Base-by-base conservation (phyloP, 2,329 filamentous ascomycete species). In the Talaromyces sp. region DNA sequence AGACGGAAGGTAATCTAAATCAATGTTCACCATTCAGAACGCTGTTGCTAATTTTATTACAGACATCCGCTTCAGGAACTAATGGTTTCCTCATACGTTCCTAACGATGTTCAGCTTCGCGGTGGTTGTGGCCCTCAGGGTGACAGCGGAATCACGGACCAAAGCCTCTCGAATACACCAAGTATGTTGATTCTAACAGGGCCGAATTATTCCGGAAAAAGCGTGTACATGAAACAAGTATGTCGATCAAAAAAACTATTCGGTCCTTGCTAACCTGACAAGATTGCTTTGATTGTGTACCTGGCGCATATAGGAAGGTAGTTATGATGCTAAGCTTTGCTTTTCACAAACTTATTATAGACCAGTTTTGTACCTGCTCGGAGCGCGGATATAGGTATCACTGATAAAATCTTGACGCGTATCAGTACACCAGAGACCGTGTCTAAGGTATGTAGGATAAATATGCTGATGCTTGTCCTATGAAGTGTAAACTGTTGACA, bases 121-220 rank as follows among this genome's bases (percentile, higher is more conserved):
- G 6, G 70, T 79, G 12, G 89, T 89, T 24, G 89, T 89, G 1
- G 61, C 53, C 19, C 27, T 26, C 24, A 52, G 27, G 54, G 54
- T 27, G 46, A 51, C 9, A 35, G 32, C 48, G 50, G 26, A n/a
- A 21, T 31, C 31, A 17, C 19, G 29, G 51, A 53, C 5, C 7
- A 41, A 17, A 53, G 60, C 24, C 26, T 58, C 3, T 43, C 63
- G n/a, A 61, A 67, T 10, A 70, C 70, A 2, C 86, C 89, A 12
- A 91, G 84, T 64, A 88, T 91, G 76, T 72, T 97, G 12, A 78
- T 97, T 6, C 75, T 99, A 67, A 97, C 94, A 0, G 94, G 94
- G 0, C 92, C 94, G 4, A 99, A 99, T 67, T 95, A 94, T 72
- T 97, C 94, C 0, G 94, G 94, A 0, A 99, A 99, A 74, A 97